phyloP scores from a whole-genome alignment of 768 basidiomycete species.

The Collybia sordida region DNA sequence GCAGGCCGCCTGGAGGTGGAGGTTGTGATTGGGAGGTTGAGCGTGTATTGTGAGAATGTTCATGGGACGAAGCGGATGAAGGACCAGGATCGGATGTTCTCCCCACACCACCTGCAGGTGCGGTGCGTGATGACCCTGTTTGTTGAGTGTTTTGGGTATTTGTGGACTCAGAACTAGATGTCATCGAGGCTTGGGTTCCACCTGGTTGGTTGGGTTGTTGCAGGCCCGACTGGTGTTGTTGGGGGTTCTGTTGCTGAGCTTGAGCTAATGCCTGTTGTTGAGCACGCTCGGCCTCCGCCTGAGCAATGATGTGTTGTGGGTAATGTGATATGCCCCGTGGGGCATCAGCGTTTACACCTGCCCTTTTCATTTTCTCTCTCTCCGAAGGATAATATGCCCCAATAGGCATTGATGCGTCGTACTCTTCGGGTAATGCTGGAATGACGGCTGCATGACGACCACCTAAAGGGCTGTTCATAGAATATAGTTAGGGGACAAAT shows the following conservation, averaged over 20 bases:
- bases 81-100: not conserved
- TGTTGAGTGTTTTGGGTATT: not conserved
- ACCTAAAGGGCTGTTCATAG: slow-evolving; percentile 58
- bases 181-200: not conserved
- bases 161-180: not conserved
- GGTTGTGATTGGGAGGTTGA: slow-evolving; percentile 2
- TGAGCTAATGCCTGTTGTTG: slow-evolving; percentile 21
- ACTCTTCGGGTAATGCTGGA: slow-evolving; percentile 77
- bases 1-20: not conserved
- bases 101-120: not conserved
- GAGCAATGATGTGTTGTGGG: slow-evolving; percentile 48
- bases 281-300: slow-evolving; percentile 33
- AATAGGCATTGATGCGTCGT: slow-evolving; percentile 47
- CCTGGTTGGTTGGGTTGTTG: not conserved
- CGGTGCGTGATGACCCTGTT: not conserved
- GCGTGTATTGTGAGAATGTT: not conserved
- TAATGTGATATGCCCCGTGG: slow-evolving; percentile 44
- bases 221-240: slow-evolving; percentile 9
- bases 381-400: slow-evolving; percentile 47
- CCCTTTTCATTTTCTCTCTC: slow-evolving; percentile 29
- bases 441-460: slow-evolving; percentile 83
- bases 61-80: not conserved
- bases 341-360: slow-evolving; percentile 14
- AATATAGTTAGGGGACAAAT: slow-evolving; percentile 2
- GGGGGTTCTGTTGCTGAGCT: slow-evolving; percentile 19